These are phyloP conservation scores for Magnolia officinalis DNA, from an alignment of 164 flowering plant species.

Conservation along the genomic window DNA sequence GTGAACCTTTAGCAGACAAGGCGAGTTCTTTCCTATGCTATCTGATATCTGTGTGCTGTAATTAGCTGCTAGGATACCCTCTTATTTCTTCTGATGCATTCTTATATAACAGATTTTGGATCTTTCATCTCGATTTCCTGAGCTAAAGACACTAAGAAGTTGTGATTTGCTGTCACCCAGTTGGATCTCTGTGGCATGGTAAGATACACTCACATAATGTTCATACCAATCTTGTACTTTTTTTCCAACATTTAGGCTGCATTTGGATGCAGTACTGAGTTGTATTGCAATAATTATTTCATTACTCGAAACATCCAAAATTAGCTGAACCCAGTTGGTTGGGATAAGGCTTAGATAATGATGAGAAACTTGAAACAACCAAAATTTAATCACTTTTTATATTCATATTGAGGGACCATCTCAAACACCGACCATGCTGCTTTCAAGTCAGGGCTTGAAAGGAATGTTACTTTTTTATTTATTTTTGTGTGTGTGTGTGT, in stretches of 20 bases:
- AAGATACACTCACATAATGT: conserved; percentile 1
- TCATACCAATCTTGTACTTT: not conserved
- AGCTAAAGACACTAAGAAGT: conserved; percentile 64
- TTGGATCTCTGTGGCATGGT: conserved; percentile 97
- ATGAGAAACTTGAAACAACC: not conserved
- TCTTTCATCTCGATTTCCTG: conserved; percentile 59
- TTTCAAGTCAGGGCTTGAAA: no score
- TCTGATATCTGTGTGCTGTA: not conserved
- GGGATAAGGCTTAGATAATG: not conserved
- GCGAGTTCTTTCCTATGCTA: conserved; percentile 24
- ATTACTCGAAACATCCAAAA: not conserved
- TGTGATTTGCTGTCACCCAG: conserved; percentile 73
- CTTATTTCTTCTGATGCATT: not conserved
- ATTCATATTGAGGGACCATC: no score
- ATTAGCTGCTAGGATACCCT: not conserved
- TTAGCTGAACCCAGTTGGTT: not conserved
- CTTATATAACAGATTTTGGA: conserved; percentile 45
- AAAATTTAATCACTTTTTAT: no score
- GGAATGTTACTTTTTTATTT: not conserved
- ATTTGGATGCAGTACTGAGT: not conserved
- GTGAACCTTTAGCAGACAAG: conserved; percentile 76
- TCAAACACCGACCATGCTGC: no score
- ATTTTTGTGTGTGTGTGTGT: no score
- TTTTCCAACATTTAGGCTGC: not conserved
- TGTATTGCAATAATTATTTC: not conserved